phyloP scores from a whole-genome alignment of 495 filamentous ascomycete species.

The Hypoxylon intermedium region DNA sequence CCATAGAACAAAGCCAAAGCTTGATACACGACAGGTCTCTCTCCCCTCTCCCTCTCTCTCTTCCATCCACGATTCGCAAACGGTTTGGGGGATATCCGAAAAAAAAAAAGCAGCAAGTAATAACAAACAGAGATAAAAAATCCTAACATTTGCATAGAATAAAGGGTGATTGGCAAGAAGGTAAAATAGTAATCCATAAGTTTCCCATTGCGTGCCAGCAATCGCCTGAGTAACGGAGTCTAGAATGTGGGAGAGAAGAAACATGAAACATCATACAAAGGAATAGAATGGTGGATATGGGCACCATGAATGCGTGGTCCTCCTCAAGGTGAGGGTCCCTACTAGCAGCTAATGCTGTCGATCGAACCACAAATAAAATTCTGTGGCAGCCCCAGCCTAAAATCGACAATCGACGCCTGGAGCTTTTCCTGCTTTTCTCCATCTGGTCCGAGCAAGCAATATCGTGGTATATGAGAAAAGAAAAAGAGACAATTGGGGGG shows the following conservation, averaged over 20 bases:
- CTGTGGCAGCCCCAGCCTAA: slow-evolving; percentile 30
- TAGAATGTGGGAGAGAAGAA: slow-evolving; percentile 13
- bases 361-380: slow-evolving; percentile 21
- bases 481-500: slow-evolving; percentile 21
- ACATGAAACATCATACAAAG: slow-evolving; percentile 37
- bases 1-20: too few relatives aligned
- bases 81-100: slow-evolving; percentile 24
- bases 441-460: slow-evolving; percentile 25
- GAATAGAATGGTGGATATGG: slow-evolving; percentile 34
- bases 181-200: slow-evolving; percentile 11
- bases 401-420: slow-evolving; percentile 31
- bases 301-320: slow-evolving; percentile 13
- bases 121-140: slow-evolving; percentile 9
- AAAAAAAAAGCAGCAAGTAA: slow-evolving; percentile 5
- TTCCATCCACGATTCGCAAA: too few relatives aligned
- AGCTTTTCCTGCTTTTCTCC: slow-evolving; percentile 30
- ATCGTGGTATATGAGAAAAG: slow-evolving; percentile 32
- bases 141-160: slow-evolving; percentile 32
- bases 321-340: not conserved
- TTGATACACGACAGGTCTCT: too few relatives aligned
- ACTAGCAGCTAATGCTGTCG: slow-evolving; percentile 7
- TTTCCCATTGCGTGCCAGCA: slow-evolving; percentile 36
- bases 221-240: slow-evolving; percentile 32
- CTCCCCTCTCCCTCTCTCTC: too few relatives aligned
- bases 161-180: slow-evolving; percentile 16